Evolutionary conservation across 331 rosid genomes (phyloP), one percentile per base, ranked within the genome.

Genomic region (Quercus phellos): DNA sequence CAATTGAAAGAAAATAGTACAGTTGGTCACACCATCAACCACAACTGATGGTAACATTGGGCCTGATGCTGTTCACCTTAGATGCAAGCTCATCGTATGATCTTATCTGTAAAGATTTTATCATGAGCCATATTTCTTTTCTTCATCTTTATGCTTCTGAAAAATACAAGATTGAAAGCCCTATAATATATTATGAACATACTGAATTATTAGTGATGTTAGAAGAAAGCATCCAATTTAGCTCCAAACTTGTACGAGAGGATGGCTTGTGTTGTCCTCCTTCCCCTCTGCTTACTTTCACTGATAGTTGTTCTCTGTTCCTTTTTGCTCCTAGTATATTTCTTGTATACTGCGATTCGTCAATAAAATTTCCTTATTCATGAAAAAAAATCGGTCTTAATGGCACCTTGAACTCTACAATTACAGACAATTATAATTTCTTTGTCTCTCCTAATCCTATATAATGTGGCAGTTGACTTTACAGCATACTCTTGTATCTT

Each of bases 21-120:
- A 94, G 81, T 93, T 94, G 13, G 86, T 87, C 84, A 89, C 99
- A 77, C 97, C 97, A 66, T 90, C 99, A 82, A 92, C 98, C 46
- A 68, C 81, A 68, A 89, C 79, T 72, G 93, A 94, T 46, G 90
- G 84, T 73, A 87, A 85, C 75, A 83, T 88, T 82, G 99, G 97
- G 32, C 97, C 98, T 75, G 98, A 93, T 74, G 90, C 98, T 74
- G 85, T 78, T 84, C 94, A 88, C 85, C 90, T 18, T n/a, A 12
- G 6, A 24, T 58, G 24, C 66, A 22, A 22, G 32, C 30, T 22
- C 32, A 11, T 58, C 32, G 4, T 22, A 11, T 58, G 66, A 58
- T 58, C 30, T 58, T 22, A 22, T 22, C 32, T 21, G 14, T 21
- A 22, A 58, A 18, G 7, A 18, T 66, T 35, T 12, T 3, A 66